Base-by-base conservation (phyloP, 2,329 filamentous ascomycete species). In the Trichoderma polysporum region DNA sequence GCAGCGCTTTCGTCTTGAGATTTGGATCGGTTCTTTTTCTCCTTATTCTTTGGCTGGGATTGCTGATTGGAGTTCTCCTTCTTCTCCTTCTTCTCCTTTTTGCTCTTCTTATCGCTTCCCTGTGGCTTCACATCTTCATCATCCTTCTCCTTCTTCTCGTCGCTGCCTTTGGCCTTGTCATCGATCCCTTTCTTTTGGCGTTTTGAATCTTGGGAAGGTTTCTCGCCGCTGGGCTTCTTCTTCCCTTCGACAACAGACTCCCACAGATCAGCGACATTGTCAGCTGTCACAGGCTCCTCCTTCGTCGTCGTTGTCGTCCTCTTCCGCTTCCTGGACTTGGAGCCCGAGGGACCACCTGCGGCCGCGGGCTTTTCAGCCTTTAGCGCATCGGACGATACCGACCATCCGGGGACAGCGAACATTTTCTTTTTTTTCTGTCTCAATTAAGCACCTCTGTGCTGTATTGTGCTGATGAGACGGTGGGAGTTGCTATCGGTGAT, bases 351-450 rank as follows among this genome's bases (percentile, higher is more conserved):
- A 27, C 75, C 76, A 35, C 74, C 76, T 37, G 73, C 73, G 9
- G 76, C 71, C 58, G 77, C 69, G 12, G 71, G 68, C 69, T 82
- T 85, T 79, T 97, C 92, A 33, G 87, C 79, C 79, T 92, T 93
- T 70, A 96, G 86, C 61, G 81, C 82, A 71, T 88, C 86, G 69
- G 90, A 85, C 66, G 92, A 88, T 39, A 97, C 84, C 45, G 92
- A 92, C 94, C 94, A 97, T 72, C 95, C 95, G 74, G 92, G 91
- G 33, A 98, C 94, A 10, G 93, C 90, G 78, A 98, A 98, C 94
- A 98, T 94, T 52, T 59, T 53, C 4, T n/a, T 19, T 17, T 10
- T 52, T 52, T n/a, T 31, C 2, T 27, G 7, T 19, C 33, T 63
- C n/a, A 7, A 53, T 31, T n/a, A 27, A 25, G 37, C 25, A 33